Percentiles rank a stretch among this genome's conserved stretches.
phyloP scores from a whole-genome alignment of 495 filamentous ascomycete genomes.

The Glonium stellatum region DNA sequence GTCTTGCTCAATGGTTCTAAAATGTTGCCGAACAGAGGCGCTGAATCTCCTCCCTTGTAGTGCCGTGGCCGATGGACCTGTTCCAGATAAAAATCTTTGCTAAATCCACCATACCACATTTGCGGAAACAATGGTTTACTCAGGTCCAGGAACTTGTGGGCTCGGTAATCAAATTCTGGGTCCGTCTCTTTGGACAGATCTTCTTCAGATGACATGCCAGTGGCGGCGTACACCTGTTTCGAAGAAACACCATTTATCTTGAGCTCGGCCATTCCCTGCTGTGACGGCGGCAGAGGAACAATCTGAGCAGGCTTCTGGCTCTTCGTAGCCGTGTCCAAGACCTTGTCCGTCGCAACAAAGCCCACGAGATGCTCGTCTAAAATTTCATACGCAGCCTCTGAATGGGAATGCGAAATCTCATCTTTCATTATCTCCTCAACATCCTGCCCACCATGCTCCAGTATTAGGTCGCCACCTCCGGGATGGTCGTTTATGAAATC shows the following conservation, averaged over 20 bases:
- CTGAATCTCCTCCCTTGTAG: conserved; percentile 86
- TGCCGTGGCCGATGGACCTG: conserved; percentile 93
- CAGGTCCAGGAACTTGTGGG: conserved; percentile 89
- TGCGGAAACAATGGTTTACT: conserved; percentile 79
- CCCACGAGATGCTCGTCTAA: conserved; percentile 78
- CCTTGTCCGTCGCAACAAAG: conserved; percentile 51
- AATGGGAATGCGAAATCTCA: conserved; percentile 73
- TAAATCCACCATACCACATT: conserved; percentile 81
- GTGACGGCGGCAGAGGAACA: conserved; percentile 40
- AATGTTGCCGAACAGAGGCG: conserved; percentile 96
- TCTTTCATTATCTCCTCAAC: conserved; percentile 77
- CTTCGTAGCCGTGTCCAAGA: conserved; percentile 42
- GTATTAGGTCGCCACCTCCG: conserved; percentile 78
- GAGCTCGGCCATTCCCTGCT: conserved; percentile 39
- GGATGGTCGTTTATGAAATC: conserved; percentile 83
- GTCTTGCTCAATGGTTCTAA: conserved; percentile 92
- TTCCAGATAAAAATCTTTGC: conserved; percentile 88
- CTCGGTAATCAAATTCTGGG: conserved; percentile 61
- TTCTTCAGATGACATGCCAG: conserved; percentile 78
- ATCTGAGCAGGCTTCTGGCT: conserved; percentile 43
- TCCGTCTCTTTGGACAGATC: conserved; percentile 86
- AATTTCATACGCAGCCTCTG: conserved; percentile 88
- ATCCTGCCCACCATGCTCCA: conserved; percentile 88
- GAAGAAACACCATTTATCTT: conserved; percentile 27
- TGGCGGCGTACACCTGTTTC: conserved; percentile 58